These are phyloP conservation scores for Cyanodermella asteris DNA, from an alignment of 2,329 filamentous ascomycete species.

Conservation along the genomic window DNA sequence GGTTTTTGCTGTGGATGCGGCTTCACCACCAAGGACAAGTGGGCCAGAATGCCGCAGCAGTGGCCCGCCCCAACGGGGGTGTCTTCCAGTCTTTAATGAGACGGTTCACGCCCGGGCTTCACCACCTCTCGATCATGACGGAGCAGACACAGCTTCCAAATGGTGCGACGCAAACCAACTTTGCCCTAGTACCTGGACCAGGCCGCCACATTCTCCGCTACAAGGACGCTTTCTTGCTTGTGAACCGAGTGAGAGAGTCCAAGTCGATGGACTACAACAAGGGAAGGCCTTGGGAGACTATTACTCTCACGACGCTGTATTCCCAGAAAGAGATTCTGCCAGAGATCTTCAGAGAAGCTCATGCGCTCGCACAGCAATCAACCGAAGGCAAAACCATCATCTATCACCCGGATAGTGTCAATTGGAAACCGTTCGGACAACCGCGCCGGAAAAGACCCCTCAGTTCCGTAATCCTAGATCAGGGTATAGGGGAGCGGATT, in stretches of 20 bases:
- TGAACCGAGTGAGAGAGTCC: conserved; percentile 66
- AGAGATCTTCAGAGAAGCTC: conserved; percentile 70
- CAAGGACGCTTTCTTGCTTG: conserved; percentile 65
- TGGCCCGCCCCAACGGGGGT: conserved; percentile 19
- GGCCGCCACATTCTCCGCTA: conserved; percentile 77
- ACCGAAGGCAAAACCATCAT: conserved; percentile 87
- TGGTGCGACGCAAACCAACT: conserved; percentile 54
- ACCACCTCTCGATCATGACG: conserved; percentile 43
- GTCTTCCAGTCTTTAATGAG: conserved; percentile 32
- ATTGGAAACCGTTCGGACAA: conserved; percentile 70
- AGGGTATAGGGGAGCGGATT: conserved; percentile 62
- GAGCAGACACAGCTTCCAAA: conserved; percentile 38
- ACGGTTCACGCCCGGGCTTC: conserved; percentile 36
- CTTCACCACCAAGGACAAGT: conserved; percentile 48
- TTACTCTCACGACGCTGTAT: conserved; percentile 82
- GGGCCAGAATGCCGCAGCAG: conserved; percentile 22
- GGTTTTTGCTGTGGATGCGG: conserved; percentile 88
- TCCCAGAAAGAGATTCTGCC: conserved; percentile 76
- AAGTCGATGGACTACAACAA: conserved; percentile 59
- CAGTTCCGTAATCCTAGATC: conserved; percentile 66
- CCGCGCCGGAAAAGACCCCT: conserved; percentile 71
- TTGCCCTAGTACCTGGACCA: conserved; percentile 76
- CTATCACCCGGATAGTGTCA: conserved; percentile 62
- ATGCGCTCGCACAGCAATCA: conserved; percentile 53
- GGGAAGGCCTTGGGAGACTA: conserved; percentile 81